Base-by-base conservation (phyloP, 2,329 filamentous ascomycete genomes). In the Aspergillus novofumigatus region DNA sequence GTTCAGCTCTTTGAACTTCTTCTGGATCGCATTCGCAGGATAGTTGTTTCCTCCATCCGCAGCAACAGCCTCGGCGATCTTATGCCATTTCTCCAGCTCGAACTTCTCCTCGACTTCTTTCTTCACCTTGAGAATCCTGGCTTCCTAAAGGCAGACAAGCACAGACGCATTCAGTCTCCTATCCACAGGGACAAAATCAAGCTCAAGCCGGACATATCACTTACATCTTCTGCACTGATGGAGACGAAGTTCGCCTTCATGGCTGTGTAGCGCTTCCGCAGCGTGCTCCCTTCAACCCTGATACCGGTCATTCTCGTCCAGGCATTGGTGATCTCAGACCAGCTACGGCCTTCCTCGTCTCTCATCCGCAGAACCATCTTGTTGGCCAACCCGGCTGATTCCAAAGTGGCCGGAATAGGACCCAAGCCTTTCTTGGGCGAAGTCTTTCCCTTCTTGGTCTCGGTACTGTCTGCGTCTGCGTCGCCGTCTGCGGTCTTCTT, bases 1-100 rank as follows among this genome's bases (percentile, higher is more conserved):
- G 62, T 67, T 69, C 41, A 77, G 52, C 60, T 76, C 73, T 67
- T 75, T 76, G 60, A 72, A 75, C 61, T 74, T 72, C 59, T 75
- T 72, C 65, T 72, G 69, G 25, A 78, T 57, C 7, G 68, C 65
- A 20, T 67, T 59, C 8, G 62, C 55, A 38, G 73, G 63, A 54
- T 77, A 77, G 26, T 64, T 65, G 14, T 61, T 62, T 1, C 73
- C 73, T 3, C 69, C 68, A 25, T 64, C 64, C 7, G 62, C 58
- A 23, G 64, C 64, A 53, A 78, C 65, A 7, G 62, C 58, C 11
- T 71, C 64, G 0, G 72, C 65, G 38, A 79, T 72, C 38, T 69
- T 59, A 8, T 60, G 57, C 76, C 76, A 78, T 56, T 77, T 77
- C 42, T 72, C 69, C 25, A 54, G 58, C 52, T 75, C 71, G 52